A percentile compares a stretch with the other conserved stretches of the same genome.
Evolutionary conservation across 768 basidiomycete species (phyloP).

Genomic region (Saitozyma sp.): DNA sequence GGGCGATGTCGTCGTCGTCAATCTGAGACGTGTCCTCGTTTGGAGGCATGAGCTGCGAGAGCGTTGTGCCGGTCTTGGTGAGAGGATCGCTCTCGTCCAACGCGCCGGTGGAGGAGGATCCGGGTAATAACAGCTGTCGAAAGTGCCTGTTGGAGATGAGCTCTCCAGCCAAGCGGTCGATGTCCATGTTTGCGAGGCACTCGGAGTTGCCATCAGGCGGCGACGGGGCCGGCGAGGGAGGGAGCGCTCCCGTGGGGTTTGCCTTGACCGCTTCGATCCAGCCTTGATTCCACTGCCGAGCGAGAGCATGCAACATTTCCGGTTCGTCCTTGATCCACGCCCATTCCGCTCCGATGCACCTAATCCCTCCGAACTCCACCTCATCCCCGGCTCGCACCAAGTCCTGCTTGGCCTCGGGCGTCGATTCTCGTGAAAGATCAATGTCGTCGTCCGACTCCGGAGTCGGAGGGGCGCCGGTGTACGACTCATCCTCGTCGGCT

Average conservation of each 20-base stretch:
- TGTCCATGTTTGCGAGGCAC: conserved; percentile 8
- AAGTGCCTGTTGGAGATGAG: conserved; percentile 22
- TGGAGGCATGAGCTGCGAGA: neutral
- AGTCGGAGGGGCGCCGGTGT: neutral
- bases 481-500: neutral
- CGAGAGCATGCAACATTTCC: neutral
- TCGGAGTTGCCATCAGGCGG: conserved; percentile 1
- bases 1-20: neutral
- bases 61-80: neutral
- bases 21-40: neutral
- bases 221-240: neutral
- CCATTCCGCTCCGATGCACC: conserved; percentile 29
- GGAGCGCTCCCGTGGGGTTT: neutral
- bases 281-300: conserved; percentile 13
- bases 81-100: neutral
- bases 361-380: conserved; percentile 15
- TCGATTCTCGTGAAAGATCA: too few species aligned
- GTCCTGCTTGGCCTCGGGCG: too few species aligned
- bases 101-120: neutral
- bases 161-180: conserved; percentile 14
- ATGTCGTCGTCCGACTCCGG: neutral
- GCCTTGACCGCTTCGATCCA: conserved; percentile 4
- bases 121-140: neutral
- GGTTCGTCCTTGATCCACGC: conserved; percentile 7
- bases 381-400: too few species aligned